phyloP scores from a whole-genome alignment of 1,284 basidiomycete species.

The Thecaphora thlaspeos region DNA sequence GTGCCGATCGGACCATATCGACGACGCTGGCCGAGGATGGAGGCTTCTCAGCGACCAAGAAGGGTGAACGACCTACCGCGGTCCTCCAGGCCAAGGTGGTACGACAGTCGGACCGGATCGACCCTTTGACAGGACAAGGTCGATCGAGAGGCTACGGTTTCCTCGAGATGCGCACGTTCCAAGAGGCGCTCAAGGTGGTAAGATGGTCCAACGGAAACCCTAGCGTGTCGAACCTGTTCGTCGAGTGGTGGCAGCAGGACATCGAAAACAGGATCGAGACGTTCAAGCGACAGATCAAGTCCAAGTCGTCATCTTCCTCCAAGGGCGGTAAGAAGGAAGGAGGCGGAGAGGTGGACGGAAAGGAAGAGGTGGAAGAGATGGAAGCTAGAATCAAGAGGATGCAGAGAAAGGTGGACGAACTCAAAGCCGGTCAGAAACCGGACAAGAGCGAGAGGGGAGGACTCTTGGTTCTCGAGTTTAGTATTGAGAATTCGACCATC shows the following conservation, averaged over 20 bases:
- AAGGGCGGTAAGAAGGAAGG: conserved; percentile 18
- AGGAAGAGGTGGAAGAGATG: conserved; percentile 20
- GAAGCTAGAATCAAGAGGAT: conserved; percentile 41
- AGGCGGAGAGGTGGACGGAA: conserved; percentile 11
- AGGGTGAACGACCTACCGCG: conserved; percentile 64
- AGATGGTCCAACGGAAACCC: conserved; percentile 90
- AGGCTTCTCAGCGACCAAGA: conserved; percentile 47
- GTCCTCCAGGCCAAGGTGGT: conserved; percentile 83
- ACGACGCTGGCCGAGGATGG: conserved; percentile 3
- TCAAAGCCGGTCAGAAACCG: conserved; percentile 10
- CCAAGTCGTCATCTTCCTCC: conserved; percentile 12
- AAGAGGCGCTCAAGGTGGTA: conserved; percentile 84
- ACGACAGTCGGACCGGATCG: conserved; percentile 79
- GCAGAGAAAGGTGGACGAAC: conserved; percentile 27
- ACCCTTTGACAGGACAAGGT: conserved; percentile 80
- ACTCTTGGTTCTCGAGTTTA: conserved; percentile 53
- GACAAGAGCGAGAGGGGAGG: conserved; percentile 49
- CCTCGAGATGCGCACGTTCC: conserved; percentile 81
- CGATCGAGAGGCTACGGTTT: conserved; percentile 93
- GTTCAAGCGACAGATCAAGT: conserved; percentile 30
- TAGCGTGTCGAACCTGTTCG: conserved; percentile 27
- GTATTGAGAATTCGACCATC: conserved; percentile 52
- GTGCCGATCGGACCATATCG: conserved; percentile 59
- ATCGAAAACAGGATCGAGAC: conserved; percentile 30
- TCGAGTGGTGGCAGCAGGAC: conserved; percentile 49